Conservation (phyloP, 805 yeast species). For the Wickerhamiella australiensis region DNA sequence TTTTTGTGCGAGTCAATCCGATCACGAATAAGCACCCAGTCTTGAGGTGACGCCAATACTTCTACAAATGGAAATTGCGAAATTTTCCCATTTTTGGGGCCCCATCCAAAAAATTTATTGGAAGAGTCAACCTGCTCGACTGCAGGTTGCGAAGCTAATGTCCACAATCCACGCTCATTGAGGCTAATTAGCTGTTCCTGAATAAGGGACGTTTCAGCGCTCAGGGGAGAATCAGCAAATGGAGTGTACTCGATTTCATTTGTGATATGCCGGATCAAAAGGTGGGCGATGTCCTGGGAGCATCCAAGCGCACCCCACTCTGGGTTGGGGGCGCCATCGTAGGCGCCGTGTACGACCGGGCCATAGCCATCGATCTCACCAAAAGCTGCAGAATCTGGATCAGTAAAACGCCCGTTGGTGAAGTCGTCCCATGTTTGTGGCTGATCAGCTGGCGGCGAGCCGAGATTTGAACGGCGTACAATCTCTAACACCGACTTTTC, state of each 20-base stretch:
- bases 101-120: constrained; percentile 96
- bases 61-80: constrained; percentile 94
- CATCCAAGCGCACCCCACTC: constrained; percentile 72
- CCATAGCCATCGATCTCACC: constrained; percentile 98
- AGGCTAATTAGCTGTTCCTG: constrained; percentile 80
- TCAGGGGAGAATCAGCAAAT: constrained; percentile 79
- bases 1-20: constrained; percentile 18
- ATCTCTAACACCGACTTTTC: constrained; percentile 87
- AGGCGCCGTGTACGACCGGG: constrained; percentile 63
- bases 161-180: constrained; percentile 63
- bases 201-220: constrained; percentile 82
- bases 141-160: constrained; percentile 94
- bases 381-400: constrained; percentile 88
- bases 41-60: constrained; percentile 59
- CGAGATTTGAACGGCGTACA: constrained; percentile 46
- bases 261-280: constrained; percentile 62
- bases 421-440: constrained; percentile 80
- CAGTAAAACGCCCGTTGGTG: constrained; percentile 92
- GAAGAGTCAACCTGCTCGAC: constrained; percentile 63
- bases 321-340: constrained; percentile 50
- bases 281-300: constrained; percentile 44
- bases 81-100: constrained; percentile 76
- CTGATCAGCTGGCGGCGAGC: not conserved
- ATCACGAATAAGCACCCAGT: constrained; percentile 54
- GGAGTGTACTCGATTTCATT: constrained; percentile 71